Conservation (phyloP, 441 rosid genomes). For the Erodium trifolium region DNA sequence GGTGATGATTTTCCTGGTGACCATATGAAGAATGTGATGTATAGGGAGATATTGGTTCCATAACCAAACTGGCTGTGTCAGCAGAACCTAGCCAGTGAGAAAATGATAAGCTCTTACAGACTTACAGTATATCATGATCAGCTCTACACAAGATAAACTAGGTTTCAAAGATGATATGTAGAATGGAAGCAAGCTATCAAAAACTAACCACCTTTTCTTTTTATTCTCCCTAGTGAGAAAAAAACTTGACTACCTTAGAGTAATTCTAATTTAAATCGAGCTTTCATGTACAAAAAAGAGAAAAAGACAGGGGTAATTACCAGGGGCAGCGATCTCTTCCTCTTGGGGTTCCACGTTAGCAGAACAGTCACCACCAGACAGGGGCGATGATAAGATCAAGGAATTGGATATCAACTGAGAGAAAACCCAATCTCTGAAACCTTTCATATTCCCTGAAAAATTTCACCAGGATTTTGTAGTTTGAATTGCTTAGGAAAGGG, state of each 20-base stretch:
- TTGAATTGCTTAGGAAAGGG: neutral
- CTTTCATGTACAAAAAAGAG: neutral
- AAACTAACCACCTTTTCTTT: neutral
- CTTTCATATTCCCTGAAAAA: conserved; percentile 49
- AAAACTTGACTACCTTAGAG: neutral
- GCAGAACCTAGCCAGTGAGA: conserved; percentile 31
- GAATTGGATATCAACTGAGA: conserved; percentile 48
- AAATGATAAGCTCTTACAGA: conserved; percentile 9
- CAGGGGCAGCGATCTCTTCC: conserved; percentile 35
- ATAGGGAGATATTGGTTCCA: conserved; percentile 21
- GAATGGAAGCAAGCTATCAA: too few relatives aligned
- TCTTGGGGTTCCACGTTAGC: conserved; percentile 23
- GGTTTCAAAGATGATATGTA: too few relatives aligned
- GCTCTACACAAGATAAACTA: neutral
- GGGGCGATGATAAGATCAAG: conserved; percentile 51
- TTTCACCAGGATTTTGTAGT: neutral
- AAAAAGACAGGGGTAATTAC: conserved; percentile 27
- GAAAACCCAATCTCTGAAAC: conserved; percentile 71
- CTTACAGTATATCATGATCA: conserved; percentile 9
- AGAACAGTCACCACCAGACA: conserved; percentile 43
- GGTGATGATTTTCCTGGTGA: conserved; percentile 26
- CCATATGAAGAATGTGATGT: conserved; percentile 32
- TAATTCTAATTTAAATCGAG: conserved; percentile 5
- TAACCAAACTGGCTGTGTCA: conserved; percentile 19
- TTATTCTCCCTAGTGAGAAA: neutral